phyloP scores from a whole-genome alignment of 2,329 filamentous ascomycete species.

The Sphaerulina musiva region DNA sequence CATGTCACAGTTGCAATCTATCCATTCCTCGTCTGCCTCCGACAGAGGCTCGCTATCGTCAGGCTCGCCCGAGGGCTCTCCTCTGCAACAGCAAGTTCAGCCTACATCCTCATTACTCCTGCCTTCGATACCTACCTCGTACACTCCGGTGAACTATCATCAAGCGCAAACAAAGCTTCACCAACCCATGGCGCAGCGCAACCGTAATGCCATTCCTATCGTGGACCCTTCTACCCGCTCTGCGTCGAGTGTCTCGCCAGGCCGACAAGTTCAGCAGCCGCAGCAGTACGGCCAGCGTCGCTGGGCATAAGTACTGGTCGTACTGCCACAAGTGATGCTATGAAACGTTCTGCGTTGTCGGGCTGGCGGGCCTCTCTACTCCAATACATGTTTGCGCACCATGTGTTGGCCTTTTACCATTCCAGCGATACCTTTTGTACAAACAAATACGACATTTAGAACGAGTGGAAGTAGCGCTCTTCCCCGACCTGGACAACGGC shows the following conservation, averaged over 20 bases:
- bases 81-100: constrained; percentile 73
- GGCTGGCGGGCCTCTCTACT: constrained; percentile 22
- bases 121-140: constrained; percentile 49
- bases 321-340: constrained; percentile 17
- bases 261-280: constrained; percentile 44
- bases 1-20: constrained; percentile 68
- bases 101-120: constrained; percentile 67
- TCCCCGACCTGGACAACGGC: constrained; percentile 19
- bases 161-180: constrained; percentile 67
- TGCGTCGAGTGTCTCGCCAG: constrained; percentile 70
- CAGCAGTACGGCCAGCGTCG: constrained; percentile 45
- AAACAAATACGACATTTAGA: constrained; percentile 22
- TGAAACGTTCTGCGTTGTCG: constrained; percentile 23
- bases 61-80: constrained; percentile 86
- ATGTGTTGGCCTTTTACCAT: constrained; percentile 10
- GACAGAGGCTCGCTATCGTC: constrained; percentile 93
- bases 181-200: constrained; percentile 81
- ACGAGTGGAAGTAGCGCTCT: constrained; percentile 14
- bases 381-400: constrained; percentile 5
- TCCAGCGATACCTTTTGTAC: constrained; percentile 23
- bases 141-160: constrained; percentile 54
- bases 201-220: constrained; percentile 93
- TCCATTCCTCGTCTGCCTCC: constrained; percentile 72
- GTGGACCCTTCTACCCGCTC: constrained; percentile 91
- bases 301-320: constrained; percentile 36